phyloP scores from a whole-genome alignment of 148 eudicot genomes.

The Suaeda aralocaspica region DNA sequence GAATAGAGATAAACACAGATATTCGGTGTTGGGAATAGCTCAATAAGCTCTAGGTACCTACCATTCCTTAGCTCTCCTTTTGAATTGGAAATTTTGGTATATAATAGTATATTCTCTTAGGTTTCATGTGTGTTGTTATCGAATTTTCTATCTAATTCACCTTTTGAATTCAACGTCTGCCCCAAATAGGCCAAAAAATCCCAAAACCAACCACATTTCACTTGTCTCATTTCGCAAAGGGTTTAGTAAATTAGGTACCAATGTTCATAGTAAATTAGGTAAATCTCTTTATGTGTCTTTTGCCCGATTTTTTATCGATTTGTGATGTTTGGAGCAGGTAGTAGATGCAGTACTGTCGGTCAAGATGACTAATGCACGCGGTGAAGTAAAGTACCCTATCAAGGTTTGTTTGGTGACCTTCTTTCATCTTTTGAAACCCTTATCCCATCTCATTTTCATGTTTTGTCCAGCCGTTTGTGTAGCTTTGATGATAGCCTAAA shows the following conservation, averaged over 20 bases:
- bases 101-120: neutral
- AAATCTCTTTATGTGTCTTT: neutral
- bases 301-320: neutral
- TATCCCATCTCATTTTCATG: neutral
- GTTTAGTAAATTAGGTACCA: too few species aligned
- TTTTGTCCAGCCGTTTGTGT: neutral
- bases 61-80: neutral
- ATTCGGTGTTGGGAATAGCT: neutral
- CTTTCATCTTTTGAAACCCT: neutral
- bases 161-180: too few species aligned
- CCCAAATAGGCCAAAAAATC: too few species aligned
- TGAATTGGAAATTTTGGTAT: neutral
- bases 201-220: too few species aligned
- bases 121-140: too few species aligned
- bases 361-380: conserved; percentile 89
- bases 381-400: conserved; percentile 90
- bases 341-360: conserved; percentile 91
- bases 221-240: too few species aligned
- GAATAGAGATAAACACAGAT: too few species aligned
- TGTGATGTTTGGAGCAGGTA: conserved; percentile 42
- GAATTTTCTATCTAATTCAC: too few species aligned
- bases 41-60: neutral
- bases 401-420: conserved; percentile 44
- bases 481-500: neutral
- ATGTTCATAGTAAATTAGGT: too few species aligned